Evolutionary conservation across 176 grass and related monocot genomes (phyloP).

Genomic region (Oryza officinalis): DNA sequence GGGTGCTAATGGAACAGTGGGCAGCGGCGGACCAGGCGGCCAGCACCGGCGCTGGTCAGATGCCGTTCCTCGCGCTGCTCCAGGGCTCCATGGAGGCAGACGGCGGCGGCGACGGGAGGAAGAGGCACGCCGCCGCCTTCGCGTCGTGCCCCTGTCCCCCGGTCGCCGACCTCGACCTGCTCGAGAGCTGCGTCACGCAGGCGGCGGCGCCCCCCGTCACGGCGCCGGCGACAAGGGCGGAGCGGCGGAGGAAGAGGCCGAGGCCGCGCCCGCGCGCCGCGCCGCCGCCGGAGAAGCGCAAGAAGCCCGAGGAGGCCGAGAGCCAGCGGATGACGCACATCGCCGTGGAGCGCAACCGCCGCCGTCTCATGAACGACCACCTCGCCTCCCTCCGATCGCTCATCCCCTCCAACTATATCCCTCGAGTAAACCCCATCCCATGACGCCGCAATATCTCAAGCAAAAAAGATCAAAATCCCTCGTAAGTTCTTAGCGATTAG

Average conservation of each 20-base stretch:
- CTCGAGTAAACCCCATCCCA: conserved; percentile 50
- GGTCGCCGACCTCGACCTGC: conserved; percentile 52
- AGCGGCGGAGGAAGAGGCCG: conserved; percentile 52
- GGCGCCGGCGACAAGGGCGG: background rate
- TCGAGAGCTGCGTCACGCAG: conserved; percentile 89
- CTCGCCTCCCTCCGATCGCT: conserved; percentile 75
- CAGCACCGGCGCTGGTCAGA: conserved; percentile 34
- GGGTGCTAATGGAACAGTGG: conserved; percentile 73
- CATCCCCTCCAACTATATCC: conserved; percentile 77
- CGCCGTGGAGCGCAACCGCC: conserved; percentile 92
- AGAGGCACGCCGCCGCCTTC: conserved; percentile 21
- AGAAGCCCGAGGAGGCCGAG: conserved; percentile 82
- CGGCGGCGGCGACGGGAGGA: background rate
- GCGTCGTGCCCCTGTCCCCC: background rate
- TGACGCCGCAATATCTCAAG: background rate
- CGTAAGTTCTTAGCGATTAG: background rate
- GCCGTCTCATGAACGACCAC: conserved; percentile 96
- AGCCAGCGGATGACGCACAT: conserved; percentile 96
- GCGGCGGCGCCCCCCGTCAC: conserved; percentile 1
- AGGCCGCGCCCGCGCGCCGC: conserved; percentile 30
- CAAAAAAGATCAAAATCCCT: background rate
- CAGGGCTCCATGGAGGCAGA: conserved; percentile 45
- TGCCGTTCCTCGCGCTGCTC: conserved; percentile 75
- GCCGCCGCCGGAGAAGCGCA: conserved; percentile 41
- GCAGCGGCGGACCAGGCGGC: conserved; percentile 43